Evolutionary conservation across 345 rosid species (phyloP), one percentile per base, ranked within the genome.

Genomic region (Salix caprea): DNA sequence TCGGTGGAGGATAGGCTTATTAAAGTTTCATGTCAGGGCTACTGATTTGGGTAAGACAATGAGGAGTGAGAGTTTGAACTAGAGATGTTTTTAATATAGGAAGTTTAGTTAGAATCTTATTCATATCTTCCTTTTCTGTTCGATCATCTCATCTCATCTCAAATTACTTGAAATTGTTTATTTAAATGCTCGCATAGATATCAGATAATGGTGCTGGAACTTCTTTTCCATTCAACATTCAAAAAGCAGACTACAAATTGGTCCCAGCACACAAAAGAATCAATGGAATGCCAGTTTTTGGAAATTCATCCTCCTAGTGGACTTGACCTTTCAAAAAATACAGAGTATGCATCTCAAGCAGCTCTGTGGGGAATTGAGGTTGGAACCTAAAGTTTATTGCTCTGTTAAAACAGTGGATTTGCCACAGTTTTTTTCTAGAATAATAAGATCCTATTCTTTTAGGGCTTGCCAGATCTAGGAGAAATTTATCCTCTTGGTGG

Each of bases 301-400:
- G 95, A 91, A 80, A 89, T 93, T 84, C 97, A 90, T 76, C 71
- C 89, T 60, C 97, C 97, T 71, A 54, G 62, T 77, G 94, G 90
- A 36, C 70, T 92, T 82, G 97, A 93, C 86, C 99, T 91, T 73
- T 90, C 93, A 58, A 79, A 79, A 82, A 74, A 83, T 77, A 86
- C 89, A 6, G 91, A 89, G 60, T 90, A 91, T 81, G 96, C 97
- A 19, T 86, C 94, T 14, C 96, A 91, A 90, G 97, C 97, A 56
- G 97, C 97, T 74, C 80, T 95, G 1, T 93, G 97, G 97, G 99
- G 97, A 71, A 87, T 95, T 80, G 91, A 91, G 93, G 97, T 95
- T 88, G 36, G 90, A 77, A 40, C 32, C 72, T 32, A 64, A 69
- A 34, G 42, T 65, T 34, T 73, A 78, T 52, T 76, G 66, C 71